Percentiles rank a stretch among this genome's conserved stretches.
phyloP scores from a whole-genome alignment of 1,284 basidiomycete genomes.

The Afroboletus lepidellus region DNA sequence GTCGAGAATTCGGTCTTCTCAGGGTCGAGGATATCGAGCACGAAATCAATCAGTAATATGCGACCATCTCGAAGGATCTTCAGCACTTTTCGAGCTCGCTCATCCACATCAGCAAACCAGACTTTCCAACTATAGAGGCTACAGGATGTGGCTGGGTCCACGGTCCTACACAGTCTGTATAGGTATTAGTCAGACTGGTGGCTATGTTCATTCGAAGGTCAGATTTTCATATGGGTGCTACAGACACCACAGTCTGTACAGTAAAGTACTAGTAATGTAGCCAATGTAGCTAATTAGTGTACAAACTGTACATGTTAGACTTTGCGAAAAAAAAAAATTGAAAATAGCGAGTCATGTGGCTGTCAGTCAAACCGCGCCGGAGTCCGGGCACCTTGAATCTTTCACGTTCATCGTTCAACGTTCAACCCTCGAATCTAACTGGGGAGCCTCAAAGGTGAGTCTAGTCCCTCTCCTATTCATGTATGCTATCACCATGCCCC shows the following conservation, averaged over 20 bases:
- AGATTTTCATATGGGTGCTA: not conserved
- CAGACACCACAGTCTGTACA: not conserved
- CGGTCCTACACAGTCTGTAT: too few species aligned
- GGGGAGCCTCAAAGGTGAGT: too few species aligned
- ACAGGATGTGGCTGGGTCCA: not conserved
- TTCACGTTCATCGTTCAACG: too few species aligned
- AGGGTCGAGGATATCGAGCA: not conserved
- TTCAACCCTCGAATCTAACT: too few species aligned
- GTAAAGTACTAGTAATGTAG: not conserved
- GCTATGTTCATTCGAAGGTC: not conserved
- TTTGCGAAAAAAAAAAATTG: too few species aligned
- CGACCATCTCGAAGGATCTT: not conserved
- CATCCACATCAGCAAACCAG: not conserved
- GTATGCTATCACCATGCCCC: too few species aligned
- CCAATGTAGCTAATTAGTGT: not conserved
- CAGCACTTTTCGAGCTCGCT: not conserved
- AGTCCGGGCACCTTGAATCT: too few species aligned
- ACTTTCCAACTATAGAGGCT: not conserved
- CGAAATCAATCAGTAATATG: not conserved
- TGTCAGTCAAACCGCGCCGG: too few species aligned
- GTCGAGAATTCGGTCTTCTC: not conserved
- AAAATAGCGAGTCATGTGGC: not conserved
- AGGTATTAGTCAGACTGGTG: not conserved
- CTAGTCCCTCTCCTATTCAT: too few species aligned
- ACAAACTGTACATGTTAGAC: too few species aligned